Conservation (phyloP, 257 asterid genomes). For the Solanum piurae region DNA sequence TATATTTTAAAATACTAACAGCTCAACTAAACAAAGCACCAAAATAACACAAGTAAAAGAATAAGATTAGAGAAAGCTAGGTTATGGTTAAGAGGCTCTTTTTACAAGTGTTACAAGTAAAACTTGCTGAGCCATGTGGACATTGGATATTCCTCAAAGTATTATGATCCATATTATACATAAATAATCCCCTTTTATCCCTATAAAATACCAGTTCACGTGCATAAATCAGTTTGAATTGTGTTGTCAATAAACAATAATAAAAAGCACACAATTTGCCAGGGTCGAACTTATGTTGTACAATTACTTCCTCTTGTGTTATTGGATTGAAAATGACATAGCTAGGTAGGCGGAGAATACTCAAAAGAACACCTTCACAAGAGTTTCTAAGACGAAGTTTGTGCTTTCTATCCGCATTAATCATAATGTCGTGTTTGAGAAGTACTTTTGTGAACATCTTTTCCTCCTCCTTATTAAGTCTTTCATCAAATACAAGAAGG, state of each 20-base stretch:
- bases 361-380: neutral
- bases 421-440: neutral
- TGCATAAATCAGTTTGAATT: neutral
- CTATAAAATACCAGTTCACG: neutral
- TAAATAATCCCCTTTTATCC: neutral
- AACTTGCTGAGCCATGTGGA: neutral
- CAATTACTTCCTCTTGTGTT: neutral
- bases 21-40: no score
- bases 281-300: neutral
- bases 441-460: neutral
- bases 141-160: neutral
- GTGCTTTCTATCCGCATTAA: neutral
- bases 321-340: neutral
- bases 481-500: neutral
- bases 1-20: no score
- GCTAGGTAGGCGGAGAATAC: no score
- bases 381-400: neutral
- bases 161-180: neutral
- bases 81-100: neutral
- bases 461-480: neutral
- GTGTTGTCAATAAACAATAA: neutral
- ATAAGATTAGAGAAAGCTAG: neutral
- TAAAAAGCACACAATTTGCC: neutral
- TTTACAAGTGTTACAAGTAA: neutral
- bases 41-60: no score